Percentiles rank a stretch among this genome's conserved stretches.
These are phyloP conservation scores for Penicillium cataractarum DNA, from an alignment of 495 filamentous ascomycete genomes.

Conservation along the genomic window DNA sequence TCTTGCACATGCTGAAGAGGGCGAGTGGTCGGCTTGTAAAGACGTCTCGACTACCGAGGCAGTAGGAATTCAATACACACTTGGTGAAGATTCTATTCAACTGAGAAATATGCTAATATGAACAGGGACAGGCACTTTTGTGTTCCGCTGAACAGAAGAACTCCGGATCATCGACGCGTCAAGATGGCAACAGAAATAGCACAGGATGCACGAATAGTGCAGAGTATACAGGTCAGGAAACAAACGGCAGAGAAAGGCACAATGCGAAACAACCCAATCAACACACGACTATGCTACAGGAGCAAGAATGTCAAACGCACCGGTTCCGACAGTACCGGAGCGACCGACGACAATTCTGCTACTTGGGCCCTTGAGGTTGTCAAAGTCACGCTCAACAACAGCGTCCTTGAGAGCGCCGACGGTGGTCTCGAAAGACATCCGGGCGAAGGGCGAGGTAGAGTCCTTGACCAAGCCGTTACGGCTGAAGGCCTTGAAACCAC, in stretches of 20 bases:
- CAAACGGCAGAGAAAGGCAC: conserved; percentile 8
- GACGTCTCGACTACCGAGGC: background rate
- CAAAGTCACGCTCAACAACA: conserved; percentile 84
- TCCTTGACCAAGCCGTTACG: conserved; percentile 78
- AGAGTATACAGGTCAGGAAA: conserved; percentile 29
- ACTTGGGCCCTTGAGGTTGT: conserved; percentile 83
- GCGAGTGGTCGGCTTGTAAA: background rate
- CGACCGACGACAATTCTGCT: conserved; percentile 87
- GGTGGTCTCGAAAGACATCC: conserved; percentile 99
- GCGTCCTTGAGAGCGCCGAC: conserved; percentile 90
- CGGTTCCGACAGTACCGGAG: conserved; percentile 81
- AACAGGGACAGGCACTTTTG: conserved; percentile 42
- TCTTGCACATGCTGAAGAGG: no score
- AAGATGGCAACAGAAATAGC: conserved; percentile 31
- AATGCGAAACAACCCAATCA: conserved; percentile 26
- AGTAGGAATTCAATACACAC: background rate
- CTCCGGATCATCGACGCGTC: conserved; percentile 48
- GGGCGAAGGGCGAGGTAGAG: conserved; percentile 85
- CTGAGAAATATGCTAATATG: conserved; percentile 38
- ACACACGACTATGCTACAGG: conserved; percentile 53
- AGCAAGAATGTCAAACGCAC: conserved; percentile 85
- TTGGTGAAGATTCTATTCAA: conserved; percentile 30
- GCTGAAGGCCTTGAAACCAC: conserved; percentile 87
- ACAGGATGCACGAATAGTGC: conserved; percentile 18
- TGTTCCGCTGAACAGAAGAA: conserved; percentile 47